Evolutionary conservation across 257 asterid species (phyloP), one percentile per base, ranked within the genome.

Genomic region (Fraxinus excelsior): DNA sequence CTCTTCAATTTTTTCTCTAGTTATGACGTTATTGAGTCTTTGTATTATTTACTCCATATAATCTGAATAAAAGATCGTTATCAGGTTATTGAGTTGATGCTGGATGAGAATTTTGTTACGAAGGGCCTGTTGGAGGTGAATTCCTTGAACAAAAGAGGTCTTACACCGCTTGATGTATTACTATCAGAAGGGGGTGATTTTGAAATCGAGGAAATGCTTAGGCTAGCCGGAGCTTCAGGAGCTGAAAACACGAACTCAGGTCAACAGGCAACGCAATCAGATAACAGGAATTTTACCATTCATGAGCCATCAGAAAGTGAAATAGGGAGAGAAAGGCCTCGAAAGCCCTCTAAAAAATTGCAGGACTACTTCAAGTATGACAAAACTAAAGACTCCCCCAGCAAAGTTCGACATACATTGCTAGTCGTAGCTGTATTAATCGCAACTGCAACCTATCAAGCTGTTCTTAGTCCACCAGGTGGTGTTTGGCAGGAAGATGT

Each of bases 401-500:
- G 75, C 11, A 70, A 77, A 75, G 90, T 83, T 5, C 70, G 92
- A 6, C 81, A 78, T 76, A 83, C 79, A 1, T 21, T 89, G 49
- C 89, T 91, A 0, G 71, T 87, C 16, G 70, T 89, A 10, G 81
- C 91, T 1, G 87, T 86, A 31, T 76, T 89, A 1, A 87, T 91
- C 3, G 84, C 79, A 7, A 82, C 90, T 0, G 82, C 87, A 2
- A 85, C 96, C 0, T 91, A 85, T 69, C 91, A 89, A 74, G 90
- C 90, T 0, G 90, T 83, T 51, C 85, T 85, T 8, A 89, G 83
- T 58, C 94, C 93, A 2, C 93, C 92, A 0, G 91, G 94, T 1
- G 94, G 94, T 8, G 85, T 87, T 10, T 89, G 94, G 92, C 88
- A 91, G 67, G 91, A 89, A 5, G 83, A 81, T 40, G 28, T 1